Conservation (phyloP, 2,329 filamentous ascomycete genomes). For the Fusarium staphyleae region DNA sequence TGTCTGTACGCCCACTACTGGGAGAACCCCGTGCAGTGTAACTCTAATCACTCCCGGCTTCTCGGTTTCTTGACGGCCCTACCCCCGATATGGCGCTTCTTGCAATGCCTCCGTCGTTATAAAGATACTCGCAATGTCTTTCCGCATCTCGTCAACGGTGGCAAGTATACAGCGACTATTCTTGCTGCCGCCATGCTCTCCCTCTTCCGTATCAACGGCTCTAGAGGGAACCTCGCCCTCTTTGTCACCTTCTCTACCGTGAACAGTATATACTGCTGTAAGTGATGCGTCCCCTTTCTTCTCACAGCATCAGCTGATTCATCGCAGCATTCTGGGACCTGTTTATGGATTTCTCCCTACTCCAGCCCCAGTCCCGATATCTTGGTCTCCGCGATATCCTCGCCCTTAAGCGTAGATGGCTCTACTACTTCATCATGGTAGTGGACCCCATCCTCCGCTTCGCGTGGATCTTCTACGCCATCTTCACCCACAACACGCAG, state of each 20-base stretch:
- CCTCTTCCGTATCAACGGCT: constrained; percentile 78
- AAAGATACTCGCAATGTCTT: constrained; percentile 85
- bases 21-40: constrained; percentile 77
- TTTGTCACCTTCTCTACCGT: constrained; percentile 84
- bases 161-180: constrained; percentile 89
- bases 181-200: constrained; percentile 79
- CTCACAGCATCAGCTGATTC: constrained; percentile 2
- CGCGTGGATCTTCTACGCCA: constrained; percentile 92
- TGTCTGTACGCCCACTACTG: constrained; percentile 87
- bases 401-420: constrained; percentile 78
- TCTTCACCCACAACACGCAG: constrained; percentile 80
- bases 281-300: constrained; percentile 42
- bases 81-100: constrained; percentile 86
- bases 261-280: constrained; percentile 83
- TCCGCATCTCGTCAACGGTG: constrained; percentile 90
- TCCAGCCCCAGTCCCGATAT: constrained; percentile 75
- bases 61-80: constrained; percentile 86
- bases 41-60: constrained; percentile 81
- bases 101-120: constrained; percentile 92
- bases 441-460: constrained; percentile 87
- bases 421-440: constrained; percentile 86
- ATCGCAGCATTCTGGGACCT: constrained; percentile 84
- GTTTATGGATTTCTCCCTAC: constrained; percentile 94
- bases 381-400: constrained; percentile 77
- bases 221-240: constrained; percentile 64